A percentile compares a stretch with the other conserved stretches of the same genome.
Conservation (phyloP, 345 rosid genomes). For the Bruguiera gymnorhiza region DNA sequence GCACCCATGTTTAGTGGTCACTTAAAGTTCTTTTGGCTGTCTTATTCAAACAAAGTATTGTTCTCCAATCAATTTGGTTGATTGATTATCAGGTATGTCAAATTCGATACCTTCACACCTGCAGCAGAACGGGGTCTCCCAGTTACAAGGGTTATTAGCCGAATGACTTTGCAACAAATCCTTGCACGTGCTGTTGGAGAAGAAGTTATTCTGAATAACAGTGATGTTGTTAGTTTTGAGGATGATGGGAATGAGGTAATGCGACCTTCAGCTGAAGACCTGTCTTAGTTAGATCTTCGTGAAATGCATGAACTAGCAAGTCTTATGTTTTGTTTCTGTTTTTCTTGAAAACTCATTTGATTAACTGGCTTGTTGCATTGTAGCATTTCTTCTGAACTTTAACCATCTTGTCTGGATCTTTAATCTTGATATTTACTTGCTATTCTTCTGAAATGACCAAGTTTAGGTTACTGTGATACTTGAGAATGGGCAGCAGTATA, state of each 20-base stretch:
- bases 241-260: slow-evolving; percentile 77
- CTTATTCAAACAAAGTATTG: slow-evolving; percentile 3
- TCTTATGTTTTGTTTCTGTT: neutral
- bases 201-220: slow-evolving; percentile 65
- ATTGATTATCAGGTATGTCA: slow-evolving; percentile 60
- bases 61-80: slow-evolving; percentile 21
- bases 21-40: neutral
- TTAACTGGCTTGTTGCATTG: slow-evolving; percentile 1
- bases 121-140: slow-evolving; percentile 88
- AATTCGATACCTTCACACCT: slow-evolving; percentile 96
- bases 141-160: slow-evolving; percentile 81
- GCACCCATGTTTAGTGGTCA: too few relatives aligned
- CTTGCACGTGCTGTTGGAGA: slow-evolving; percentile 78
- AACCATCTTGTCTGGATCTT: neutral
- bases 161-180: slow-evolving; percentile 87
- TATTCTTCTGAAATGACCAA: slow-evolving; percentile 18
- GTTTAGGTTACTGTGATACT: slow-evolving; percentile 72
- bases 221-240: slow-evolving; percentile 79
- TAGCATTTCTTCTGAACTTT: neutral
- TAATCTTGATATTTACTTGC: neutral
- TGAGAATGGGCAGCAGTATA: slow-evolving; percentile 64
- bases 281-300: neutral
- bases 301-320: neutral
- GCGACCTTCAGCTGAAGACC: slow-evolving; percentile 7
- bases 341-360: slow-evolving; percentile 7